Percentiles rank a stretch among this genome's conserved stretches.
phyloP scores from a whole-genome alignment of 140 eudicot genomes.

The Bidens hawaiensis region DNA sequence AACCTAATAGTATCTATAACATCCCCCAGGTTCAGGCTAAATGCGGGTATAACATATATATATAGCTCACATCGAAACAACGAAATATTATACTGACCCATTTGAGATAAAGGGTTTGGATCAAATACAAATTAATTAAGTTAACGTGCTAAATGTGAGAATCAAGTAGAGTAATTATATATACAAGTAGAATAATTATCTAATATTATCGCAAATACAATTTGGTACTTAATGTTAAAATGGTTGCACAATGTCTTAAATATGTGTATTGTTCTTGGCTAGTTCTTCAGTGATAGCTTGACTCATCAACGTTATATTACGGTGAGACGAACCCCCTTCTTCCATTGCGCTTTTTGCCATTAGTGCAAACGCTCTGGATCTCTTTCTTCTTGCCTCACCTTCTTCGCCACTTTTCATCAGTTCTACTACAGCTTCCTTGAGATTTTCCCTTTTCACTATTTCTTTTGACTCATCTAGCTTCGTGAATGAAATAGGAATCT shows the following conservation, averaged over 20 bases:
- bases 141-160: too few species aligned
- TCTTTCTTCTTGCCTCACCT: conserved; percentile 27
- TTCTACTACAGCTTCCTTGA: conserved; percentile 23
- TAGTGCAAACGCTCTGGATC: conserved; percentile 19
- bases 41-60: too few species aligned
- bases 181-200: too few species aligned
- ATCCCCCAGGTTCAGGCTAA: too few species aligned
- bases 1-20: too few species aligned
- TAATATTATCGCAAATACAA: too few species aligned
- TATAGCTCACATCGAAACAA: too few species aligned
- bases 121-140: too few species aligned
- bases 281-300: conserved; percentile 16
- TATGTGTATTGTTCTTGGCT: not conserved
- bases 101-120: too few species aligned
- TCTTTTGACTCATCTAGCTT: conserved; percentile 31
- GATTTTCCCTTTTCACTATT: conserved; percentile 24
- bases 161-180: too few species aligned
- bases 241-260: not conserved
- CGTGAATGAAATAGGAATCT: conserved; percentile 27
- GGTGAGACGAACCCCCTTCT: conserved; percentile 42
- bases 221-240: not conserved
- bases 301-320: conserved; percentile 29
- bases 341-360: conserved; percentile 33
- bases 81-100: too few species aligned
- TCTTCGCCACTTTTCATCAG: conserved; percentile 35